A percentile compares a stretch with the other conserved stretches of the same genome.
Conservation (phyloP, 2,329 filamentous ascomycete species). For the Fusarium irregulare region DNA sequence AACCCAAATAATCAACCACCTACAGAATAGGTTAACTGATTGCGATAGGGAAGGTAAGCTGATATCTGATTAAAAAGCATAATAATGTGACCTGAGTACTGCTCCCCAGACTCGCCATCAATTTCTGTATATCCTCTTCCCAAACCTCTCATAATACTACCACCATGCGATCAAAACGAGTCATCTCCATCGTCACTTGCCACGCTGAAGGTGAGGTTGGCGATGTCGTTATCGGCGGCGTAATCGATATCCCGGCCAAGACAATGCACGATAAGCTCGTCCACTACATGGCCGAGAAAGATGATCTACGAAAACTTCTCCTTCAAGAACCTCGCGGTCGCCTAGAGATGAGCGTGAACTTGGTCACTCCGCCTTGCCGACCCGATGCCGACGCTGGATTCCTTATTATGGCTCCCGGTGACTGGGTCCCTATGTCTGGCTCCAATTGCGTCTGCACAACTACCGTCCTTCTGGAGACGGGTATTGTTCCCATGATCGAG, state of each 20-base stretch:
- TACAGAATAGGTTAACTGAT: neutral
- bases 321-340: conserved; percentile 14
- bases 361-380: conserved; percentile 46
- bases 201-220: conserved; percentile 59
- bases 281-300: conserved; percentile 55
- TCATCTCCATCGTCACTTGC: conserved; percentile 50
- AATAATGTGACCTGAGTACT: neutral
- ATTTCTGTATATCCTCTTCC: too few relatives aligned
- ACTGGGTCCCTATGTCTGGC: conserved; percentile 51
- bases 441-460: conserved; percentile 57
- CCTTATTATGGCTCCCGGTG: conserved; percentile 46
- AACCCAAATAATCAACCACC: neutral
- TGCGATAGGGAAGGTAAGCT: neutral
- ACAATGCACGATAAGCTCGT: conserved; percentile 62
- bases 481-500: conserved; percentile 57
- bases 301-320: conserved; percentile 48
- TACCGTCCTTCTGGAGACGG: conserved; percentile 59
- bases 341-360: conserved; percentile 8
- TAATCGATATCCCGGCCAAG: conserved; percentile 55
- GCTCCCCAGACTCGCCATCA: too few relatives aligned
- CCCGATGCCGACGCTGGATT: conserved; percentile 56
- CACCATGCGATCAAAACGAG: conserved; percentile 28
- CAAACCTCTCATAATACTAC: neutral
- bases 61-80: conserved; percentile 8
- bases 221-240: conserved; percentile 61